These are phyloP conservation scores for Tubosaeta sp. DNA, from an alignment of 768 basidiomycete species.

Conservation along the genomic window DNA sequence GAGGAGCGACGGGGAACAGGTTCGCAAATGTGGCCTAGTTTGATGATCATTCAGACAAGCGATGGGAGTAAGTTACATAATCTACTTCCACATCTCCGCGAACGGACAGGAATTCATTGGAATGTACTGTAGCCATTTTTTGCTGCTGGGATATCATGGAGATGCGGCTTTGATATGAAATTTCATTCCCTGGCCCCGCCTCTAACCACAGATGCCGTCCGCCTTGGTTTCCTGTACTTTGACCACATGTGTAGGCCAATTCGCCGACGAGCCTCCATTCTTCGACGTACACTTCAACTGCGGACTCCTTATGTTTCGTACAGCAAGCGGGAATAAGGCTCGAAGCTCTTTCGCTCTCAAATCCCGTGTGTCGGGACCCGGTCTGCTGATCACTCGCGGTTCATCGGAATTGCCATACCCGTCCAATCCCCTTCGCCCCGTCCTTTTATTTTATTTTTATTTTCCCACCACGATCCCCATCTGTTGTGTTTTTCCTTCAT, in stretches of 20 bases:
- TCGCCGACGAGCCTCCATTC: background rate
- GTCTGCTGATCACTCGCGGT: too few relatives aligned
- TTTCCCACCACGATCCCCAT: background rate
- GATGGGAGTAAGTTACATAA: conserved; percentile 15
- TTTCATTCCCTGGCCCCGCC: background rate
- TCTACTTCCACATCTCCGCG: background rate
- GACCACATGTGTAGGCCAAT: background rate
- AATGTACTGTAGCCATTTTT: background rate
- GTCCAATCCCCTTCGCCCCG: background rate
- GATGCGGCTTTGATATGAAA: background rate
- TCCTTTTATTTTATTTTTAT: background rate
- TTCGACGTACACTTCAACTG: background rate
- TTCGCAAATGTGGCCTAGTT: background rate
- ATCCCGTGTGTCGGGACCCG: background rate
- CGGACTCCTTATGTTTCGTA: background rate
- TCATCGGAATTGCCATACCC: too few relatives aligned
- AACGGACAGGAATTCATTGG: background rate
- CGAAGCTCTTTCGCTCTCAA: background rate
- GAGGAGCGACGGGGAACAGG: background rate
- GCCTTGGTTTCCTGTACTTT: background rate
- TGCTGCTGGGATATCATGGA: background rate
- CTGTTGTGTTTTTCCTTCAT: background rate
- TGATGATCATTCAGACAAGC: background rate
- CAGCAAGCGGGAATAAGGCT: background rate
- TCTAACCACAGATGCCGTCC: background rate